Base-by-base conservation (phyloP, 345 rosid genomes). In the Draba incana region DNA sequence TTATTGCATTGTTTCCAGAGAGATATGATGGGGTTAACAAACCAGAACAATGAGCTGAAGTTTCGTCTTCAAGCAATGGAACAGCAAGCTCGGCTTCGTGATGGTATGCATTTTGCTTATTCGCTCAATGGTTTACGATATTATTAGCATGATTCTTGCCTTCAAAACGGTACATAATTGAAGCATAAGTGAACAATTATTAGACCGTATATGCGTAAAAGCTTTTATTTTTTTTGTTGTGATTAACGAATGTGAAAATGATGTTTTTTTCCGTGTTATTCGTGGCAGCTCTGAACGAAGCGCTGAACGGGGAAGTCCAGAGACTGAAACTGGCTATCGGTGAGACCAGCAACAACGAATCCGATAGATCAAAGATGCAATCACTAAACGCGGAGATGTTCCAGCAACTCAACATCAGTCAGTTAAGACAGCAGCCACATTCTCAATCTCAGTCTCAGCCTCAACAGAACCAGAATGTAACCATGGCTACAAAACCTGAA, bases 51-150 rank as follows among this genome's bases (percentile, higher is more conserved):
- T 43, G 98, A 93, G 75, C 74, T 93, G 61, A 93, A 93, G 77
- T 93, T 88, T 68, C 92, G 98, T 59, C 96, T 92, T 64, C 94
- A 90, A 84, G 94, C 98, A 75, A 88, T 90, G 98, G 98, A 92
- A 61, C 98, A 92, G 74, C 98, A 92, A 68, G 98, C 94, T 10
- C 86, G 86, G 53, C 98, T 92, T 46, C 87, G 98, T 6, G 92
- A 92, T 73, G 98, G 98, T 92, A 68, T 9, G 7, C 62, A 50
- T 66, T 10, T 56, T 46, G 61, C 63, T 54, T 15, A 4, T 6
- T 48, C 0, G n/a, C 14, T 14, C 11, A 3, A 4, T 5, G 15
- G 31, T 11, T 37, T 55, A 55, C 6, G 13, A 42, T 66, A 16
- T 9, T 14, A 20, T 63, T 23, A 23, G 23, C 33, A 8, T 37